A percentile compares a stretch with the other conserved stretches of the same genome.
These are phyloP conservation scores for Cryomyces minteri DNA, from an alignment of 495 filamentous ascomycete genomes.

Conservation along the genomic window DNA sequence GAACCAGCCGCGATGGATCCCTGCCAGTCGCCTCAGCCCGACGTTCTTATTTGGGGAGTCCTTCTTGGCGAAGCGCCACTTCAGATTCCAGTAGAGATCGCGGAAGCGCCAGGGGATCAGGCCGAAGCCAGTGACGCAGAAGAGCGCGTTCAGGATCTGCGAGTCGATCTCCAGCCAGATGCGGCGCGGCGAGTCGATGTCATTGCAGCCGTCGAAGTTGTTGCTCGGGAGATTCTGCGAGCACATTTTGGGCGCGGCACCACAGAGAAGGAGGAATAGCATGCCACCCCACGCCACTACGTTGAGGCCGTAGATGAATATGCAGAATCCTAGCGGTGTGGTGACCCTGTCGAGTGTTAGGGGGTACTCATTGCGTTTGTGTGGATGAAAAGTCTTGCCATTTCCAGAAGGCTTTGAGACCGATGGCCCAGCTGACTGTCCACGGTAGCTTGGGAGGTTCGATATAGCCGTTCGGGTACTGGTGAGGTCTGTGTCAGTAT, in stretches of 20 bases:
- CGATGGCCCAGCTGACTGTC: slow-evolving; percentile 31
- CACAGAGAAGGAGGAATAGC: slow-evolving; percentile 67
- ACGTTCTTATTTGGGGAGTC: slow-evolving; percentile 20
- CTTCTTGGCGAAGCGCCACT: slow-evolving; percentile 34
- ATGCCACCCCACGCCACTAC: slow-evolving; percentile 81
- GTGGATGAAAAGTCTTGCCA: slow-evolving; percentile 10
- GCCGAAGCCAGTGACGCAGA: slow-evolving; percentile 76
- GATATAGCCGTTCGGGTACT: slow-evolving; percentile 43
- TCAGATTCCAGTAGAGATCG: slow-evolving; percentile 50
- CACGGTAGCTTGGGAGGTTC: slow-evolving; percentile 50
- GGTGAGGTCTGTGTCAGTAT: neutral
- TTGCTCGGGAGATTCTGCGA: slow-evolving; percentile 22
- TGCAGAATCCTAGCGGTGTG: slow-evolving; percentile 54
- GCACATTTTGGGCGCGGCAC: slow-evolving; percentile 67
- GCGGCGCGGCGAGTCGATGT: slow-evolving; percentile 51
- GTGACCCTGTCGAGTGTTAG: slow-evolving; percentile 18
- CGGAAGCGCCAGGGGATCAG: slow-evolving; percentile 73
- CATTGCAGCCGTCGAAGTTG: slow-evolving; percentile 29
- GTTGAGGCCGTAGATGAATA: slow-evolving; percentile 62
- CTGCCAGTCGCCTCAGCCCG: slow-evolving; percentile 41
- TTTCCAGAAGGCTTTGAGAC: slow-evolving; percentile 31
- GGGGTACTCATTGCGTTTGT: no score
- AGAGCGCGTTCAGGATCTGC: slow-evolving; percentile 71
- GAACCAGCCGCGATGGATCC: slow-evolving; percentile 53
- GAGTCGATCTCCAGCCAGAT: slow-evolving; percentile 77